Conservation (phyloP, 345 rosid species). For the Eucalyptus grandis region DNA sequence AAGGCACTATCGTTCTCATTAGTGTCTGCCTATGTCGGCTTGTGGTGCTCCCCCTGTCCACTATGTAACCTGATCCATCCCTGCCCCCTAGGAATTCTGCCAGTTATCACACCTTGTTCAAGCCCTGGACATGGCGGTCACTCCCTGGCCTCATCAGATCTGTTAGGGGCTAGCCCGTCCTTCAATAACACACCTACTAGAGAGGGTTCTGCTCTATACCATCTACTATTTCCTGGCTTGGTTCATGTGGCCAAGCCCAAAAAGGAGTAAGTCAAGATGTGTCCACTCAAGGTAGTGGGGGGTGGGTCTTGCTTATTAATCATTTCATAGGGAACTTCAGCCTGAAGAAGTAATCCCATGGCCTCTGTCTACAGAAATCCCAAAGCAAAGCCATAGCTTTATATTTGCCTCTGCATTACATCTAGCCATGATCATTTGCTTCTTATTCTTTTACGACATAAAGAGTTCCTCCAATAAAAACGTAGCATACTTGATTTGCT, state of each 20-base stretch:
- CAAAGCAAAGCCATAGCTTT: not conserved
- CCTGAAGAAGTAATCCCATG: not conserved
- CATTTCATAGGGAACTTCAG: not conserved
- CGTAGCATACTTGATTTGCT: not conserved
- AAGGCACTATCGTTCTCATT: not conserved
- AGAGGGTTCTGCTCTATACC: not conserved
- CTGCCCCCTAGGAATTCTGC: not conserved
- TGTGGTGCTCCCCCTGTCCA: not conserved
- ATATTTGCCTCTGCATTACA: not conserved
- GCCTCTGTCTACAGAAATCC: not conserved
- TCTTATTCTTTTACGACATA: not conserved
- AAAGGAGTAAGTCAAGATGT: not conserved
- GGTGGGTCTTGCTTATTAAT: not conserved
- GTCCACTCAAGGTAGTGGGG: not conserved
- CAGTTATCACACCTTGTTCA: not conserved
- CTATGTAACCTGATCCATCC: not conserved
- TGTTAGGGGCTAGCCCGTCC: not conserved
- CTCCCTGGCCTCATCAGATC: not conserved
- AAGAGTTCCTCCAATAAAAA: not conserved
- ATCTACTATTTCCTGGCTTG: not conserved
- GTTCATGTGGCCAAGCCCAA: not conserved
- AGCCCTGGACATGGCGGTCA: not conserved
- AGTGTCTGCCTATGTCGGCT: not conserved
- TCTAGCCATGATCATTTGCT: not conserved
- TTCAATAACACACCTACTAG: not conserved